Evolutionary conservation across 805 yeast genomes (phyloP).

Genomic region (Suhomyces sp.): DNA sequence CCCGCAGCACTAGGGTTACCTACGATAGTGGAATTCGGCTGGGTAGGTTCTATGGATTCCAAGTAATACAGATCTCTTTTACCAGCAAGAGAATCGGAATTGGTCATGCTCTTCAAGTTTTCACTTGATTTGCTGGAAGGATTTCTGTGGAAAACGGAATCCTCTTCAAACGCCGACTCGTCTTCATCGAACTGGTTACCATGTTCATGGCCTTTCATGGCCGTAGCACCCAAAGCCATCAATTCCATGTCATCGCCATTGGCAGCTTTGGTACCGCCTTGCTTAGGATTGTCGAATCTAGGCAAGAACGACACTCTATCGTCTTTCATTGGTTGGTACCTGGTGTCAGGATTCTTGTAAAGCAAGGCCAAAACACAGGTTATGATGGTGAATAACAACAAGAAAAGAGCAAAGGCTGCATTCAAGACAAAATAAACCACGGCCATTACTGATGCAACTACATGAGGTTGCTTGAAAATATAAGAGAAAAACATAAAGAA

Average conservation of each 20-base stretch:
- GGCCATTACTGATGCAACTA: constrained; percentile 90
- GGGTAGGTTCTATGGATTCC: constrained; percentile 37
- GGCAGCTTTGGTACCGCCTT: constrained; percentile 14
- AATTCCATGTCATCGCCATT: constrained; percentile 55
- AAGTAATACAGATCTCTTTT: constrained; percentile 29
- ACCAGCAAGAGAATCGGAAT: not conserved
- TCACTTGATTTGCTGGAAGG: constrained; percentile 1
- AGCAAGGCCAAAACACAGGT: constrained; percentile 82
- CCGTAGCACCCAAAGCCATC: constrained; percentile 69
- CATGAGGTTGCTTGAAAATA: constrained; percentile 76
- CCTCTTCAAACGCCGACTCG: constrained; percentile 34
- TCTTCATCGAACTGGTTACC: constrained; percentile 27
- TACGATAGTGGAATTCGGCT: constrained; percentile 41
- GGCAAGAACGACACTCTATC: constrained; percentile 96
- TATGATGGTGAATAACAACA: constrained; percentile 80
- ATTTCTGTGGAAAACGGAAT: constrained; percentile 11
- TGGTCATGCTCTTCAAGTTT: not conserved
- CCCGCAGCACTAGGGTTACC: constrained; percentile 37
- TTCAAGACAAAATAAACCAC: constrained; percentile 85
- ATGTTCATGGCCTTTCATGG: constrained; percentile 59
- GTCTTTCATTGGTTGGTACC: constrained; percentile 95
- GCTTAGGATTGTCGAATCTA: constrained; percentile 43
- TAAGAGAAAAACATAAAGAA: constrained; percentile 88
- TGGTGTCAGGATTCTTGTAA: constrained; percentile 89
- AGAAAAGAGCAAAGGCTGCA: constrained; percentile 80